phyloP scores from a whole-genome alignment of 192 early-diverging fungal species.

The Backusella westeae region DNA sequence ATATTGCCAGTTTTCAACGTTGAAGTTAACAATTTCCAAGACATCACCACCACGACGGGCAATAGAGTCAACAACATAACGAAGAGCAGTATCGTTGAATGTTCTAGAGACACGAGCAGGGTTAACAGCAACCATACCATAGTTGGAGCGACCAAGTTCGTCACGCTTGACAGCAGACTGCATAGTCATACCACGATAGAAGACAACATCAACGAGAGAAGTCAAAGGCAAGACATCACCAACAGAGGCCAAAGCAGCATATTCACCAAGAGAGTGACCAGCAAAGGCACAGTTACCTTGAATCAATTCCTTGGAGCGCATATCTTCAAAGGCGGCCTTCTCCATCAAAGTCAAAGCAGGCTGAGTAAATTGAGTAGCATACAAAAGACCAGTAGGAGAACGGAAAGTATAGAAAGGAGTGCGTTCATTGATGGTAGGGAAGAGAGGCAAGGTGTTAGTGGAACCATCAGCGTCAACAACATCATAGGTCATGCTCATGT shows the following conservation, averaged over 20 bases:
- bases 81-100: constrained; percentile 83
- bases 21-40: constrained; percentile 96
- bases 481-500: constrained; percentile 92
- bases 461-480: constrained; percentile 71
- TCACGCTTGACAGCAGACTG: constrained; percentile 89
- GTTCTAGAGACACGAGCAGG: constrained; percentile 84
- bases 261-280: constrained; percentile 96
- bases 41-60: constrained; percentile 73
- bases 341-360: constrained; percentile 89
- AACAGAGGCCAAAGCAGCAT: constrained; percentile 86
- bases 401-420: constrained; percentile 80
- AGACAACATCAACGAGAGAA: constrained; percentile 85
- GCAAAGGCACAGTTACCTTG: constrained; percentile 82
- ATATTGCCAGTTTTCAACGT: constrained; percentile 97
- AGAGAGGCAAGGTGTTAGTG: constrained; percentile 77
- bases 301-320: constrained; percentile 85
- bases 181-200: constrained; percentile 99
- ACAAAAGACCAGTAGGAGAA: constrained; percentile 81
- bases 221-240: constrained; percentile 86
- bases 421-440: constrained; percentile 78
- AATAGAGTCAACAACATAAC: constrained; percentile 80
- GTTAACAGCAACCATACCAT: constrained; percentile 94
- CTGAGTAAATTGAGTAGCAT: constrained; percentile 96
- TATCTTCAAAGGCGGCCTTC: constrained; percentile 87
- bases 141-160: constrained; percentile 74